These are phyloP conservation scores for Hemileccinum hortonii DNA, from an alignment of 1,284 basidiomycete species.

Conservation along the genomic window DNA sequence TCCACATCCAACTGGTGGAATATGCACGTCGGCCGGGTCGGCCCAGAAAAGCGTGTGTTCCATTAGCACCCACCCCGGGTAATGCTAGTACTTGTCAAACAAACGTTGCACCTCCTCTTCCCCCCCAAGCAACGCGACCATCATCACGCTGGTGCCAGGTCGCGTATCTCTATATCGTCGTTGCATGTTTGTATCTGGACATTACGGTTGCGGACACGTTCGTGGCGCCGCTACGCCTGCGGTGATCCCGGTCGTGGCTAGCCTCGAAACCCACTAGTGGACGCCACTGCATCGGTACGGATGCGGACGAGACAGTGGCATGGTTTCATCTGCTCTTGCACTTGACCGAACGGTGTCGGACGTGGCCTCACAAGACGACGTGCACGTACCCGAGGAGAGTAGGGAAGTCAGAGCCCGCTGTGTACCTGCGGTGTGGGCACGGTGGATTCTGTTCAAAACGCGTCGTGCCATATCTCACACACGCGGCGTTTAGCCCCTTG, in stretches of 20 bases:
- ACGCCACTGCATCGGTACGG: conserved; percentile 7
- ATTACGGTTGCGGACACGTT: conserved; percentile 45
- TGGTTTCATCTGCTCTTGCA: conserved; percentile 52
- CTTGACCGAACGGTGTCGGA: conserved; percentile 51
- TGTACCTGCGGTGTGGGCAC: conserved; percentile 49
- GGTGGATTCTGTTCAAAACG: conserved; percentile 31
- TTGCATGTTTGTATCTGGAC: conserved; percentile 44
- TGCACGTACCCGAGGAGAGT: conserved; percentile 40
- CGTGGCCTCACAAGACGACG: conserved; percentile 44
- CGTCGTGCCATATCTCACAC: conserved; percentile 42
- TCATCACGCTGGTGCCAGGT: no score
- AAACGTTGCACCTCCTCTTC: conserved; percentile 29
- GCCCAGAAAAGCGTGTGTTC: conserved; percentile 7
- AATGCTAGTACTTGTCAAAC: conserved; percentile 34
- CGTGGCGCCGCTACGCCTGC: conserved; percentile 36
- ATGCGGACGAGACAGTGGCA: conserved; percentile 32
- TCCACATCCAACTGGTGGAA: conserved; percentile 26
- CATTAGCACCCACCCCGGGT: background rate
- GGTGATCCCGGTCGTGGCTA: no score
- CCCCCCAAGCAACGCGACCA: no score
- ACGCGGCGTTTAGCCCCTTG: conserved; percentile 49
- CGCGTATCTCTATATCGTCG: conserved; percentile 39
- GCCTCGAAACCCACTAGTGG: no score
- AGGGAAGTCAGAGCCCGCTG: conserved; percentile 5
- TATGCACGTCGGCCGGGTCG: conserved; percentile 23